Base-by-base conservation (phyloP, 345 rosid species). In the Syzygium jambos region DNA sequence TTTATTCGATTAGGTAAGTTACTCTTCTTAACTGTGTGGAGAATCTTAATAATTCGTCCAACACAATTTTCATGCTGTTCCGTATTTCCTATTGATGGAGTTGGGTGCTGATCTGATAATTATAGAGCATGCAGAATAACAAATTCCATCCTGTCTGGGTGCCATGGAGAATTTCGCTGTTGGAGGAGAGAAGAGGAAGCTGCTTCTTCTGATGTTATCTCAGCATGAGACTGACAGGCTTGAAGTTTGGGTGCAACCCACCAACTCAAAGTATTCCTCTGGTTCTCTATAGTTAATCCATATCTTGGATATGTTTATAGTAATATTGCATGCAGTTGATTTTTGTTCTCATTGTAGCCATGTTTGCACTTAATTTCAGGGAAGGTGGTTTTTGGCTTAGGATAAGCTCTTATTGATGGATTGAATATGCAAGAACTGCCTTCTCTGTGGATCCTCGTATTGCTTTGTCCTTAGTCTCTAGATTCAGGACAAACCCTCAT, bases 161-260 rank as follows among this genome's bases (percentile, higher is more conserved):
- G 95, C 95, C 90, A 92, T 96, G 95, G 99, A 94, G 90, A 95
- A 94, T 89, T 95, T 94, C 90, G 88, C 88, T 68, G 78, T 90
- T 54, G 98, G 95, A 90, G 94, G 94, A 91, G 99, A 94, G 90
- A 98, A 94, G 88, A 89, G 98, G 87, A 96, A 92, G 92, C 99
- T 94, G 89, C 93, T 98, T 85, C 99, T 98, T 92, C 87, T 96
- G 89, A 94, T 98, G 98, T 92, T 98, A 49, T 95, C 98, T 90
- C 99, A 98, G 91, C 95, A 94, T 91, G 99, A 98, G 93, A 96
- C 97, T 91, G 99, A 98, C 89, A 94, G 99, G 93, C 99, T 98
- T 92, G 98, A 96, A 57, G 99, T 98, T 86, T 98, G 99, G 99
- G 97, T 99, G 68, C 96, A 96, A 86, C 99, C 99, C 87, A 93